A percentile compares a stretch with the other conserved stretches of the same genome.
Conservation (phyloP, 495 filamentous ascomycete genomes). For the Ramalina intermedia region DNA sequence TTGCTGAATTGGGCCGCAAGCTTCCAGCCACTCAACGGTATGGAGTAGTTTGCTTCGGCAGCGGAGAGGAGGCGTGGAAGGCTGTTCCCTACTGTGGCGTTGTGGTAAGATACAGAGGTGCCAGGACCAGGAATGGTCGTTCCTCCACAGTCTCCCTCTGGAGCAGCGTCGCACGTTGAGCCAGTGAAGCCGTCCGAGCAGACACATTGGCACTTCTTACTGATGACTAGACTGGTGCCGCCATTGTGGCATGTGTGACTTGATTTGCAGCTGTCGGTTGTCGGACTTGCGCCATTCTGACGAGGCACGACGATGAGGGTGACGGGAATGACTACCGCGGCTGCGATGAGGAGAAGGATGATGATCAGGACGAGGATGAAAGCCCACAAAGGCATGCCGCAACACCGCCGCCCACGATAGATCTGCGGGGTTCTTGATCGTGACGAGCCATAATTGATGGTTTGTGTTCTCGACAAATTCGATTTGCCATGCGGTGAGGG, state of each 20-base stretch:
- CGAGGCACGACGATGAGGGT: slow-evolving; percentile 61
- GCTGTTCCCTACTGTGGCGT: slow-evolving; percentile 67
- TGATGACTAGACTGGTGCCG: slow-evolving; percentile 54
- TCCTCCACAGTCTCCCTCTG: slow-evolving; percentile 57
- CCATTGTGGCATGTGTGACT: slow-evolving; percentile 58
- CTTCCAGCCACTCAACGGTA: slow-evolving; percentile 49
- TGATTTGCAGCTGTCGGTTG: slow-evolving; percentile 35
- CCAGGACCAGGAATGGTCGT: slow-evolving; percentile 34
- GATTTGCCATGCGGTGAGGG: slow-evolving; percentile 25
- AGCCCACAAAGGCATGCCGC: slow-evolving; percentile 70
- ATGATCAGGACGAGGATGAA: slow-evolving; percentile 58
- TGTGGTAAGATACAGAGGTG: slow-evolving; percentile 32
- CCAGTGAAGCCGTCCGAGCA: slow-evolving; percentile 81
- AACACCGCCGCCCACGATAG: slow-evolving; percentile 26
- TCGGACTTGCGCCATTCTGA: slow-evolving; percentile 30
- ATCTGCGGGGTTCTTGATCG: neutral
- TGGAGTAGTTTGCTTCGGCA: slow-evolving; percentile 54
- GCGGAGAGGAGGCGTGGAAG: slow-evolving; percentile 57
- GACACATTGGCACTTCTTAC: slow-evolving; percentile 63
- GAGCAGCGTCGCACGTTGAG: slow-evolving; percentile 46
- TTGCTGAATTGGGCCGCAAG: slow-evolving; percentile 66
- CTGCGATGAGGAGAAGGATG: slow-evolving; percentile 61
- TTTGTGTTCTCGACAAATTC: slow-evolving; percentile 9
- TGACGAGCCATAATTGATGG: slow-evolving; percentile 7
- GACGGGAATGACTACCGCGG: slow-evolving; percentile 76